These are phyloP conservation scores for Acrocalymma vagum DNA, from an alignment of 2,329 filamentous ascomycete species.

Conservation along the genomic window DNA sequence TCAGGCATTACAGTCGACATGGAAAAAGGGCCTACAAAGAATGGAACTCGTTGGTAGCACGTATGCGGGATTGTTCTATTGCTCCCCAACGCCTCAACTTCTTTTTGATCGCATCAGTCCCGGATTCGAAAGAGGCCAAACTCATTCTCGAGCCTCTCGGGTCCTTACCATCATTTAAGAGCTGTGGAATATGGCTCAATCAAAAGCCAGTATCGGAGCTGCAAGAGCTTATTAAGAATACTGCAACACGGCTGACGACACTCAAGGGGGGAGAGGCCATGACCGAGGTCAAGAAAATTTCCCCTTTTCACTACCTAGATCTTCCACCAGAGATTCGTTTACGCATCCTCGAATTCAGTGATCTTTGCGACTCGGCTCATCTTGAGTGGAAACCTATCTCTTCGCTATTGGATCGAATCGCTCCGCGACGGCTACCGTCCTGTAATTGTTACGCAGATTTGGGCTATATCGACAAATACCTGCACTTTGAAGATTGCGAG, in stretches of 20 bases:
- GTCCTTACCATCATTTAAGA: conserved; percentile 6
- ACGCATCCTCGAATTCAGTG: conserved; percentile 9
- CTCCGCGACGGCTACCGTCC: background rate
- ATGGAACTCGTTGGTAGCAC: conserved; percentile 3
- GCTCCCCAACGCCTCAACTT: too few species aligned
- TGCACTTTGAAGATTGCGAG: too few species aligned
- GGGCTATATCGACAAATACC: background rate
- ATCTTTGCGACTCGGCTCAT: conserved; percentile 7
- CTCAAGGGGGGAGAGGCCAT: background rate
- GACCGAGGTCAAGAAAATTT: conserved; percentile 1
- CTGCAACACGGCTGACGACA: background rate
- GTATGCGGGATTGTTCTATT: too few species aligned
- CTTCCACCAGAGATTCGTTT: conserved; percentile 13
- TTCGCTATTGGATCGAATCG: background rate
- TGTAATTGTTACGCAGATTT: background rate
- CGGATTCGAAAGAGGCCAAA: conserved; percentile 4
- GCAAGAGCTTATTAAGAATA: background rate
- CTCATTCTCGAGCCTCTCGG: conserved; percentile 9
- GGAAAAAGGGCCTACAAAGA: conserved; percentile 5
- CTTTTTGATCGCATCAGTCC: conserved; percentile 2
- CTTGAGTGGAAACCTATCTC: conserved; percentile 12
- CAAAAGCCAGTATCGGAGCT: background rate
- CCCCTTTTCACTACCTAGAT: conserved; percentile 13
- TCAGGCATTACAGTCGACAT: conserved; percentile 1
- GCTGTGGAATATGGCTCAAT: conserved; percentile 14